Evolutionary conservation across 2,329 filamentous ascomycete genomes (phyloP).

Genomic region (Acephala macrosclerotiorum): DNA sequence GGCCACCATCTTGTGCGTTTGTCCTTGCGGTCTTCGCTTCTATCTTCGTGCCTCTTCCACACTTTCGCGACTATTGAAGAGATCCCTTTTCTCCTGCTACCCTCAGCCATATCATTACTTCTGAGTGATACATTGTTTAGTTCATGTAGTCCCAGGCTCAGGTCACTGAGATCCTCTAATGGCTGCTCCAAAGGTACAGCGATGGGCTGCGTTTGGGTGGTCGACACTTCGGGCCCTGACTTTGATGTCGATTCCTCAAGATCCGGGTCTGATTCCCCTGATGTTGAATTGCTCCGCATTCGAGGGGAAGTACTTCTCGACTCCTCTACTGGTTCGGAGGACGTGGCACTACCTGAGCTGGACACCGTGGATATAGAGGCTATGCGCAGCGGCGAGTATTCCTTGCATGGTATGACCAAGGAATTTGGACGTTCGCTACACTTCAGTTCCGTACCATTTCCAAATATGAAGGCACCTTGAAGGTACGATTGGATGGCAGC

Average conservation of each 20-base stretch:
- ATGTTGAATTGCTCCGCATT: not conserved
- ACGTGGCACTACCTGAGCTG: not conserved
- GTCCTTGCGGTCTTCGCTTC: too few species aligned
- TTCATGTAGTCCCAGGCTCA: not conserved
- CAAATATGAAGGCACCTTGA: conserved; percentile 12
- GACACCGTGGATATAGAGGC: not conserved
- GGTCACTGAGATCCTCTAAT: not conserved
- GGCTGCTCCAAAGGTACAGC: not conserved
- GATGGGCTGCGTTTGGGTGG: not conserved
- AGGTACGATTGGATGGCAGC: not conserved
- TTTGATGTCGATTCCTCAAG: not conserved
- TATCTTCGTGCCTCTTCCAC: too few species aligned
- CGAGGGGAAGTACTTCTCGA: not conserved
- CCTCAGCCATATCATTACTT: too few species aligned
- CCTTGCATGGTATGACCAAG: not conserved
- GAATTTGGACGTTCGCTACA: not conserved
- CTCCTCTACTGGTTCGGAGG: not conserved
- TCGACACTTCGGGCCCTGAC: not conserved
- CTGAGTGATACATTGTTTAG: too few species aligned
- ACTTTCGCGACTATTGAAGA: too few species aligned
- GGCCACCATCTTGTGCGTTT: too few species aligned
- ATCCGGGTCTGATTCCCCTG: not conserved
- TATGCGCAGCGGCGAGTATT: not conserved
- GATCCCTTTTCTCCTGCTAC: too few species aligned
- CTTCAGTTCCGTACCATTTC: not conserved